Percentiles rank a stretch among this genome's conserved stretches.
phyloP scores from a whole-genome alignment of 2,329 filamentous ascomycete genomes.

The Clonostachys rhizophaga region DNA sequence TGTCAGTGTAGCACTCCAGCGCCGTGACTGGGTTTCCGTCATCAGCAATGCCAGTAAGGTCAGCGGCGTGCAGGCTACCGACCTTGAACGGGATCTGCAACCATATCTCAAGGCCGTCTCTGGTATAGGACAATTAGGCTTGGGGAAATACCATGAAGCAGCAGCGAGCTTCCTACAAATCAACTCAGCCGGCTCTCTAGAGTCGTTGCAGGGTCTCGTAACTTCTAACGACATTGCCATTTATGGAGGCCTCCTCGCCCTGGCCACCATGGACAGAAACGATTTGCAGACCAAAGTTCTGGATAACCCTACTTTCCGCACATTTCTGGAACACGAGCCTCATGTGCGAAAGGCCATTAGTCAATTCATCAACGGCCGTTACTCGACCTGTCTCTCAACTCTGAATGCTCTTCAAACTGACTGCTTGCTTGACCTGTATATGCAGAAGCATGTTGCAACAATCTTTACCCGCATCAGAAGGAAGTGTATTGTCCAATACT shows the following conservation, averaged over 20 bases:
- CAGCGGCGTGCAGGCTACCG: constrained; percentile 36
- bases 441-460: constrained; percentile 66
- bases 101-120: constrained; percentile 47
- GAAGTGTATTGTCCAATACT: constrained; percentile 92
- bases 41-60: constrained; percentile 60
- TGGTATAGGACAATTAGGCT: constrained; percentile 44
- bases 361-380: constrained; percentile 87
- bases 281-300: constrained; percentile 74
- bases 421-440: constrained; percentile 85
- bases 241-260: constrained; percentile 84
- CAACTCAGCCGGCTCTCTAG: constrained; percentile 34
- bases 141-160: constrained; percentile 52
- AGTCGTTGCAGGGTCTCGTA: too few species aligned
- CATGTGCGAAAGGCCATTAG: constrained; percentile 89
- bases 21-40: constrained; percentile 71
- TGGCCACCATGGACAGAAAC: constrained; percentile 81
- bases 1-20: constrained; percentile 70
- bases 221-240: constrained; percentile 76
- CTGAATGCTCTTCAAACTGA: constrained; percentile 78
- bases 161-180: constrained; percentile 66
- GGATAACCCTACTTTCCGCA: constrained; percentile 75
- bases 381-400: constrained; percentile 77
- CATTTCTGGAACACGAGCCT: constrained; percentile 86
- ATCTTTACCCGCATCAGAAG: constrained; percentile 74
- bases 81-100: constrained; percentile 38